A percentile compares a stretch with the other conserved stretches of the same genome.
These are phyloP conservation scores for Sideroxylon spinosum DNA, from an alignment of 179 eudicot genomes.

Conservation along the genomic window DNA sequence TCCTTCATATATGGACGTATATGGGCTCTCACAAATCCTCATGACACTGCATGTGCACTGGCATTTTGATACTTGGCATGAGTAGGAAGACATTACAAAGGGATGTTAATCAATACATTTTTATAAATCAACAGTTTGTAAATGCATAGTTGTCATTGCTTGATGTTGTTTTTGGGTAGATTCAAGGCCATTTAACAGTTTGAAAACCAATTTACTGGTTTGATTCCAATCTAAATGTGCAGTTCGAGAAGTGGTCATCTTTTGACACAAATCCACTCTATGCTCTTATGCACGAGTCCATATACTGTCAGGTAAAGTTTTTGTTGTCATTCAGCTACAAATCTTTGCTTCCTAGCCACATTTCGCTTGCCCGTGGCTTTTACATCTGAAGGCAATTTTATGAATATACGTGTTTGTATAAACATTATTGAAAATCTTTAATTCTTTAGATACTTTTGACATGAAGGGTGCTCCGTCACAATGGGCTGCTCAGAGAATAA, in stretches of 20 bases:
- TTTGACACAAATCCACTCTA: slow-evolving; percentile 82
- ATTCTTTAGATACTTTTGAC: slow-evolving; percentile 6
- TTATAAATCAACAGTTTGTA: neutral
- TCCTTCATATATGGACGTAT: neutral
- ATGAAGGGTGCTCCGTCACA: slow-evolving; percentile 80
- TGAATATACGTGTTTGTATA: neutral
- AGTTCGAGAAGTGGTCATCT: slow-evolving; percentile 73
- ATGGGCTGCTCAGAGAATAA: slow-evolving; percentile 85
- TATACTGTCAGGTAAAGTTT: slow-evolving; percentile 74
- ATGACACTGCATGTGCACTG: neutral
- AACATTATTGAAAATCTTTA: neutral
- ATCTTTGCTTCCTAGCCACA: neutral
- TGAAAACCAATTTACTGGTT: slow-evolving; percentile 14
- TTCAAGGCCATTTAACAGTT: neutral
- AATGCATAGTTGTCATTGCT: neutral
- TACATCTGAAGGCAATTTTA: neutral
- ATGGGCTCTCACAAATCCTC: neutral
- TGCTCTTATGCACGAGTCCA: slow-evolving; percentile 84
- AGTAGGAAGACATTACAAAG: neutral
- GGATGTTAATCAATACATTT: neutral
- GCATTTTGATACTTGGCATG: neutral
- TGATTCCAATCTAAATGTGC: slow-evolving; percentile 25
- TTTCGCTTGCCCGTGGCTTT: slow-evolving; percentile 10
- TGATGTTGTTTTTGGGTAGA: neutral
- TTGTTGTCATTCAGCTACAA: neutral